Conservation (phyloP, 2,329 filamentous ascomycete genomes). For the Xylariaceae sp. region DNA sequence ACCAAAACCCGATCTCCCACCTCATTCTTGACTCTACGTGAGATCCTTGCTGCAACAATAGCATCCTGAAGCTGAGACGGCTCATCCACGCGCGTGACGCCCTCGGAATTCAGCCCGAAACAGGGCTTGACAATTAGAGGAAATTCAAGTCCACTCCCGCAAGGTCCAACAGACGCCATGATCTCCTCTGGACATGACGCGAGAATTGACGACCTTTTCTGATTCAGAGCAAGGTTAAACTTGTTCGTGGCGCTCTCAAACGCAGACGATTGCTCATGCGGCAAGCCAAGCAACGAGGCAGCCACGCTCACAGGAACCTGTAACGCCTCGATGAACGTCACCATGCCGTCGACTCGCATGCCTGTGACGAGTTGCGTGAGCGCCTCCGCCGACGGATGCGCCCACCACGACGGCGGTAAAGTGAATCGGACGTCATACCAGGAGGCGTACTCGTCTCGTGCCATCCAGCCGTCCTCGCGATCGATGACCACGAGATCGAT, state of each 20-base stretch:
- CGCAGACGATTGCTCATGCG: constrained; percentile 20
- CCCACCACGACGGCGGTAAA: constrained; percentile 23
- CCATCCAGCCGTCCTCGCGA: constrained; percentile 23
- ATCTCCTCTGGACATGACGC: constrained; percentile 24
- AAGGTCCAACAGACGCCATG: constrained; percentile 7
- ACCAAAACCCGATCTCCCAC: constrained; percentile 21
- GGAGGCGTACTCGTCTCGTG: constrained; percentile 18
- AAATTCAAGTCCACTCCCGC: constrained; percentile 18
- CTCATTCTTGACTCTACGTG: constrained; percentile 5
- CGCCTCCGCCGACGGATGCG: constrained; percentile 23
- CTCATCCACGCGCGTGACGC: constrained; percentile 25
- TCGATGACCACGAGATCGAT: constrained; percentile 28
- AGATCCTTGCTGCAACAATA: constrained; percentile 5
- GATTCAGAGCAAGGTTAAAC: constrained; percentile 22
- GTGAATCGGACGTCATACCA: constrained; percentile 27
- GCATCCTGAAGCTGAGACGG: constrained; percentile 11
- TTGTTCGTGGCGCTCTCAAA: constrained; percentile 29
- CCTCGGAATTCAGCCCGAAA: constrained; percentile 28
- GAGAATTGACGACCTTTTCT: constrained; percentile 21
- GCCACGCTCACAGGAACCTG: constrained; percentile 24
- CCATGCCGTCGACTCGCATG: constrained; percentile 23
- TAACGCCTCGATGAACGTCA: constrained; percentile 25
- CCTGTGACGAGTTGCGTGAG: constrained; percentile 20
- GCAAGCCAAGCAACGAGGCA: constrained; percentile 22
- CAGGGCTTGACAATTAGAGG: constrained; percentile 30